Base-by-base conservation (phyloP, 2,329 filamentous ascomycete genomes). In the Chrysoporthe cubensis region DNA sequence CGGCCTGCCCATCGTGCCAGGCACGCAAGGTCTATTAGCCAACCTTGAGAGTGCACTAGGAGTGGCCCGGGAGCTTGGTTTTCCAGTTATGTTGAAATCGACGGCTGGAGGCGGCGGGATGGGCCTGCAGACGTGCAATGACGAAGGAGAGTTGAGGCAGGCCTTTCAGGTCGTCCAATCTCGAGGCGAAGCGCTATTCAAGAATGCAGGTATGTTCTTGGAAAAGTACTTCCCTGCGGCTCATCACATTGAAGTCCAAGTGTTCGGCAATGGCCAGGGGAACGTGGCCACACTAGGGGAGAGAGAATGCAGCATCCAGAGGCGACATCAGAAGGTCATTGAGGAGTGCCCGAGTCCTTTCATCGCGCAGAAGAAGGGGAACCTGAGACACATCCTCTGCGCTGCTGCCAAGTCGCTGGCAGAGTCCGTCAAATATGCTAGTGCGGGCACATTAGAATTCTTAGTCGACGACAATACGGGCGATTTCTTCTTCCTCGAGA, bases 241-340 rank as follows among this genome's bases (percentile, higher is more conserved):
- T n/a, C 84, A 86, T 61, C 89, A 91, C 71, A 86, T 91, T 48
- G 89, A 92, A 74, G 86, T 91, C 0, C 90, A 91, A 71, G 81
- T 92, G 1, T 87, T 91, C 70, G 89, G 89, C 9, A 88, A 91
- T 26, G 26, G 26, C 2, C 26, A 26, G 26, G 26, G 26, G 26
- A 26, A 26, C 26, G 26, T 26, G 26, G 26, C 26, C 26, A 26
- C 26, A 26, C 84, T 91, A 37, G 87, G 88, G 4, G 89, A 91
- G 72, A 81, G 90, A 40, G 89, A 92, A 70, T 91, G 90, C 73
- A 89, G 86, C 0, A 85, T 91, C 7, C 89, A 91, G 74, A 78
- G 90, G 61, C 80, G 90, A 32, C 88, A 91, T 72, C 90, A 91
- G 74, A 92, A 92, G 72, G 87, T 91, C 26, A 85, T 92, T 18